Conservation (phyloP, 2,329 filamentous ascomycete genomes). For the Colletotrichum sp. region DNA sequence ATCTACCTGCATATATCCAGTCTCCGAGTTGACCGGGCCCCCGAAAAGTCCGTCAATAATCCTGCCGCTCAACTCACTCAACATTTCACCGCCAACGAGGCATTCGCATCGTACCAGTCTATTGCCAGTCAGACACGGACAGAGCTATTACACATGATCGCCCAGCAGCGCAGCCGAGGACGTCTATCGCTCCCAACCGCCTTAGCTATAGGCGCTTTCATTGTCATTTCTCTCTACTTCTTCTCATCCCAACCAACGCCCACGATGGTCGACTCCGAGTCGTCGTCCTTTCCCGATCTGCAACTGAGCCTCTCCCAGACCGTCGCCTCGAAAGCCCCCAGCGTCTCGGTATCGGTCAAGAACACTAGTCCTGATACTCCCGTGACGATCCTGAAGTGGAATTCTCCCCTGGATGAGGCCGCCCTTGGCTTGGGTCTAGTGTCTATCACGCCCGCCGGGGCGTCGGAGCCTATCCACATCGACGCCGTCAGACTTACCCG, state of each 20-base stretch:
- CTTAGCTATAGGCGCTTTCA: background rate
- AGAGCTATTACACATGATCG: background rate
- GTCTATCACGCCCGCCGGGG: conserved; percentile 38
- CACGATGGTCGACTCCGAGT: background rate
- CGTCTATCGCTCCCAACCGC: background rate
- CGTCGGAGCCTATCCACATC: conserved; percentile 36
- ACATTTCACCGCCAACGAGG: too few relatives aligned
- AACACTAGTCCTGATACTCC: conserved; percentile 39
- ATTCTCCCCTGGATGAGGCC: conserved; percentile 47
- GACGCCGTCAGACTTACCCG: conserved; percentile 42
- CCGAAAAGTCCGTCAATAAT: background rate
- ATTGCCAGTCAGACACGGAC: background rate
- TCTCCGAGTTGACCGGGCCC: background rate
- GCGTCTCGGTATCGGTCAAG: conserved; percentile 41
- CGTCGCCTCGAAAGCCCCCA: conserved; percentile 33
- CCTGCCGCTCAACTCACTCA: background rate
- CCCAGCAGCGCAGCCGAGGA: background rate
- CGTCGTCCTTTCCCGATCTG: background rate
- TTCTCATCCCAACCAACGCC: background rate
- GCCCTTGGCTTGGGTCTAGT: conserved; percentile 46
- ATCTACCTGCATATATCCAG: background rate
- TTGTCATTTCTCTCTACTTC: background rate
- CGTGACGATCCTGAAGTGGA: conserved; percentile 47
- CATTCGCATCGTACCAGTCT: background rate
- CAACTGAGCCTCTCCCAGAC: conserved; percentile 32